Base-by-base conservation (phyloP, 768 basidiomycete species). In the Collybia mongolica region DNA sequence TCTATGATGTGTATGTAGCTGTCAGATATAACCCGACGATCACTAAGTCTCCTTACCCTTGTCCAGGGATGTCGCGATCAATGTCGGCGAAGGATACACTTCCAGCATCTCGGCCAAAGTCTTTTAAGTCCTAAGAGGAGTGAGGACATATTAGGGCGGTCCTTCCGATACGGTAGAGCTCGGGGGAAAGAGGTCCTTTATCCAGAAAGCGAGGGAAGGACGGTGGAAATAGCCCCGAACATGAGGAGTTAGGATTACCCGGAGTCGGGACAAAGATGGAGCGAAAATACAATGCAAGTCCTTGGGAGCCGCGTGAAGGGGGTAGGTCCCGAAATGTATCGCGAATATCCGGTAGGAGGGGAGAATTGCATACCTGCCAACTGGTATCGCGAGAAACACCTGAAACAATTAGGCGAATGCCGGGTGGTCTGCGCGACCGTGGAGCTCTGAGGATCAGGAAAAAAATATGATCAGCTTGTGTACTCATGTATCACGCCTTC, bases 11-110 rank as follows among this genome's bases (percentile, higher is more conserved):
- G n/a, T n/a, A n/a, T n/a, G 37, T 45, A 28, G 14, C 18, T 23
- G 37, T 19, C 12, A 22, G n/a, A 51, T 17, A n/a, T 32, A 32
- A 5, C 14, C 32, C 44, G 14, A 11, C 35, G 18, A 26, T 26
- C 2, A 35, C 28, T 24, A 14, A 40, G 28, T 32, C 14, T 2
- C 68, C 87, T 54, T 54, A 97, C 95, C 96, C 96, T 75, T 92
- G 85, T 26, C 88, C 89, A 20, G 90, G 83, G 54, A 68, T 66
- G 62, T 94, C 87, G 35, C 93, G 86, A 65, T 98, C 95, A 53
- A 98, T 88, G 64, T 98, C 96, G 37, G 96, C 93, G 61, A 90
- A 98, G 17, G 90, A 91, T 51, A 98, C 93, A 63, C 84, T 90
- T 38, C 93, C 94, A 44, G 90, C 91, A 62, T 93, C 87, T 54